Evolutionary conservation across 108 stramenopile species (phyloP).

Genomic region (Skeletonema grethae): DNA sequence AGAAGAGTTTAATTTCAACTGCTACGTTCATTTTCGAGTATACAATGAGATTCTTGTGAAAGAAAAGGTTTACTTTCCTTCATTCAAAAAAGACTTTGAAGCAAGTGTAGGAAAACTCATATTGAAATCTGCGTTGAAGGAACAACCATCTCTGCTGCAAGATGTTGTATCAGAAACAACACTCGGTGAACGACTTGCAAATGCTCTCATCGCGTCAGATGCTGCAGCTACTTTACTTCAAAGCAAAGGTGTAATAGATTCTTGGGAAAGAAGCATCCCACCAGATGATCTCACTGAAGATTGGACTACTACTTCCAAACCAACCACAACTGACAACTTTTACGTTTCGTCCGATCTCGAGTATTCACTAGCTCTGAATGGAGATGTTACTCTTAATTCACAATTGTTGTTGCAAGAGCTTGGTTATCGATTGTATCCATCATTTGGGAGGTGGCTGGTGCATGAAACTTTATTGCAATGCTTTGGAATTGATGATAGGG

Average conservation of each 20-base stretch:
- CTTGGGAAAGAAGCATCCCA: conserved; percentile 38
- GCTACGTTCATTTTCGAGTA: conserved; percentile 72
- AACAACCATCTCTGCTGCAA: not conserved
- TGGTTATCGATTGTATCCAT: conserved; percentile 80
- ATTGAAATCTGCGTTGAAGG: conserved; percentile 13
- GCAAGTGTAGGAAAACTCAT: conserved; percentile 42
- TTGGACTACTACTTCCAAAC: conserved; percentile 13
- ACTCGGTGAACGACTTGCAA: conserved; percentile 5
- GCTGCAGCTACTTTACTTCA: conserved; percentile 13
- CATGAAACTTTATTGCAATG: conserved; percentile 20
- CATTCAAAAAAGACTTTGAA: conserved; percentile 63
- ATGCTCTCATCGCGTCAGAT: conserved; percentile 21
- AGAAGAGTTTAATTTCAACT: conserved; percentile 70
- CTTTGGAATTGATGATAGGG: conserved; percentile 10
- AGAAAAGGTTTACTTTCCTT: conserved; percentile 41
- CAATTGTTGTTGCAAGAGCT: conserved; percentile 83
- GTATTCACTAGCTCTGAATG: conserved; percentile 68
- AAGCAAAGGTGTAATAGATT: conserved; percentile 27
- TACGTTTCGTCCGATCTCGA: conserved; percentile 52
- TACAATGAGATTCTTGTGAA: conserved; percentile 70
- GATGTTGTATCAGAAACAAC: not conserved
- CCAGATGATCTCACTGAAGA: conserved; percentile 49
- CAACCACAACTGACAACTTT: conserved; percentile 15
- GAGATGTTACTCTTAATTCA: conserved; percentile 70
- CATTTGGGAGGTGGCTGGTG: conserved; percentile 55